These are phyloP conservation scores for Cadophora sp. DNA, from an alignment of 2,329 filamentous ascomycete species.

Conservation along the genomic window DNA sequence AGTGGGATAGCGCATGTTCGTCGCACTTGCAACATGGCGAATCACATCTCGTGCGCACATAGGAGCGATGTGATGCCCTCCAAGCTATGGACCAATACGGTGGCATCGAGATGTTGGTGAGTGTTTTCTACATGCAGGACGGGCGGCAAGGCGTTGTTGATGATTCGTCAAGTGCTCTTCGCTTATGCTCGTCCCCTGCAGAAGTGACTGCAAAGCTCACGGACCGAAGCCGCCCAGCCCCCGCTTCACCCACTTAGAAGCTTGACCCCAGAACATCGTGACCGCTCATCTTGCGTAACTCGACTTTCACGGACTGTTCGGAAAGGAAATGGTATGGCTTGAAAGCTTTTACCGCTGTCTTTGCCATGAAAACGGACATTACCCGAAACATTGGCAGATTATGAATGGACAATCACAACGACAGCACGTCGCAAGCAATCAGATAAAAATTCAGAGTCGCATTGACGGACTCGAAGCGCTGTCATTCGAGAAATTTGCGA, in stretches of 20 bases:
- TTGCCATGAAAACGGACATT: background rate
- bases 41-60: constrained; percentile 25
- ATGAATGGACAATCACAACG: background rate
- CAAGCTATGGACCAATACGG: constrained; percentile 29
- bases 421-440: background rate
- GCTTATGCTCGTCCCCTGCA: constrained; percentile 29
- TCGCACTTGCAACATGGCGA: constrained; percentile 18
- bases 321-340: background rate
- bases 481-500: constrained; percentile 1
- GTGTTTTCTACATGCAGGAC: constrained; percentile 28
- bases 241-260: constrained; percentile 18
- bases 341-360: constrained; percentile 10
- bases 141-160: constrained; percentile 39
- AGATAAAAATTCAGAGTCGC: background rate
- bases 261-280: constrained; percentile 10
- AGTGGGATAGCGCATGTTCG: constrained; percentile 12
- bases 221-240: constrained; percentile 33
- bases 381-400: background rate
- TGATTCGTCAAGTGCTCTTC: constrained; percentile 37
- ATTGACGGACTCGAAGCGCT: background rate
- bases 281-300: constrained; percentile 13
- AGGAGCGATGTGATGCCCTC: constrained; percentile 26
- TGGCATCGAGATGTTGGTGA: constrained; percentile 12
- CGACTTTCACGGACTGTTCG: background rate
- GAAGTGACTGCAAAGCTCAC: constrained; percentile 12